Base-by-base conservation (phyloP, 768 basidiomycete genomes). In the Artomyces pyxidatus region DNA sequence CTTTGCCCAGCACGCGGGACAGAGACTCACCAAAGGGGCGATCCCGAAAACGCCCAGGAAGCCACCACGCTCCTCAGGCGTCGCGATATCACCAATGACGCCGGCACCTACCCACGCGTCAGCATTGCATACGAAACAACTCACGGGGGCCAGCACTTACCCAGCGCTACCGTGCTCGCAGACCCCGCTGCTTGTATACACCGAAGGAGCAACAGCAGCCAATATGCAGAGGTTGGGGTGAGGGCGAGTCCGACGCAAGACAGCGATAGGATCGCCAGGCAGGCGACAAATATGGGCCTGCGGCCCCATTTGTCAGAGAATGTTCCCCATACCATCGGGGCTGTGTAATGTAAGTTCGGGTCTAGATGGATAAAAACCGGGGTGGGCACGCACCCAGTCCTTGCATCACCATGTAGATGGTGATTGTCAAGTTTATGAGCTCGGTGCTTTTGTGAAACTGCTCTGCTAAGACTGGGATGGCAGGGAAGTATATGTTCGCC, bases 121-220 rank as follows among this genome's bases (percentile, higher is more conserved):
- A 26, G 28, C 5, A 38, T 50, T 4, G 14, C 6, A 14, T 25
- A 29, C 6, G 11, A 32, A 5, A 12, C 25, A 10, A 6, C 12
- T 16, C 9, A 4, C n/a, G 17, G 26, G 10, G 0, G 25, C 35
- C 22, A 3, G 23, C 28, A 58, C 61, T 37, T 60, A 77, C 86
- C 85, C 19, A 90, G 68, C 0, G 86, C 86, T 52, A 88, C 72
- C 0, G 85, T 87, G 49, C 86, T 86, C 0, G 88, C 85, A 2
- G 83, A 87, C 1, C 89, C 88, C 3, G 81, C 74, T 2, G 85
- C 81, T 68, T 92, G 89, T 3, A 91, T 30, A 51, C 84, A 87
- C 21, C 90, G 77, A n/a, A 93, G 72, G 14, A 92, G 56, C 69
- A 92, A 74, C 10, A 92, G 68, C 5, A 88, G 66, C 87, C 86